Evolutionary conservation across 192 early-diverging fungal species (phyloP).

Genomic region (Chytriomyces hyalinus): DNA sequence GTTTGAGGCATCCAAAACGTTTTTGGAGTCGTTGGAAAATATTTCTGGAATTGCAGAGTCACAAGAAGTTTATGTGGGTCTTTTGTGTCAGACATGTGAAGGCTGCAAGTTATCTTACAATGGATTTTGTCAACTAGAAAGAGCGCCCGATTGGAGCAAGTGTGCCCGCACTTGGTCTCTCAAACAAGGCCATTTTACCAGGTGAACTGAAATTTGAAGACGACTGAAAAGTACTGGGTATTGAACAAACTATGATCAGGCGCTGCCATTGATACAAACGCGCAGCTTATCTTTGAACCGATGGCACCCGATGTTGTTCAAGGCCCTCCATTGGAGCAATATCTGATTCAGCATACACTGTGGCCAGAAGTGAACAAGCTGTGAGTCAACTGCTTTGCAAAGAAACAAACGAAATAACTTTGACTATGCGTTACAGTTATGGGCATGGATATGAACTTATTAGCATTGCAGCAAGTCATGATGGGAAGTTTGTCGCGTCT

Average conservation of each 20-base stretch:
- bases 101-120: background rate
- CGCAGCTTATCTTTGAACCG: slow-evolving; percentile 15
- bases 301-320: slow-evolving; percentile 34
- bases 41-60: slow-evolving; percentile 53
- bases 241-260: background rate
- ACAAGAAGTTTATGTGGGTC: slow-evolving; percentile 43
- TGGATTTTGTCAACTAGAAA: background rate
- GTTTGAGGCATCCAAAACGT: slow-evolving; percentile 83
- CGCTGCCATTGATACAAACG: slow-evolving; percentile 36
- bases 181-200: slow-evolving; percentile 85
- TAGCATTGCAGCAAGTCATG: slow-evolving; percentile 72
- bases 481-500: slow-evolving; percentile 75
- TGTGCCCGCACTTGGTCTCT: slow-evolving; percentile 89
- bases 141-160: slow-evolving; percentile 74
- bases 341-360: slow-evolving; percentile 83
- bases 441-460: slow-evolving; percentile 96
- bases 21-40: slow-evolving; percentile 66
- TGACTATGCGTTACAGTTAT: slow-evolving; percentile 41
- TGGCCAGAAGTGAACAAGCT: slow-evolving; percentile 97
- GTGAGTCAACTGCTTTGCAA: slow-evolving; percentile 39
- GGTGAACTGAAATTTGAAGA: background rate
- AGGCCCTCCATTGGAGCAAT: slow-evolving; percentile 86
- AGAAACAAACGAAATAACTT: slow-evolving; percentile 4
- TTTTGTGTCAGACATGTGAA: background rate
- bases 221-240: too few relatives aligned